phyloP scores from a whole-genome alignment of 23 red algal genomes.

The Agarophyton chilense region DNA sequence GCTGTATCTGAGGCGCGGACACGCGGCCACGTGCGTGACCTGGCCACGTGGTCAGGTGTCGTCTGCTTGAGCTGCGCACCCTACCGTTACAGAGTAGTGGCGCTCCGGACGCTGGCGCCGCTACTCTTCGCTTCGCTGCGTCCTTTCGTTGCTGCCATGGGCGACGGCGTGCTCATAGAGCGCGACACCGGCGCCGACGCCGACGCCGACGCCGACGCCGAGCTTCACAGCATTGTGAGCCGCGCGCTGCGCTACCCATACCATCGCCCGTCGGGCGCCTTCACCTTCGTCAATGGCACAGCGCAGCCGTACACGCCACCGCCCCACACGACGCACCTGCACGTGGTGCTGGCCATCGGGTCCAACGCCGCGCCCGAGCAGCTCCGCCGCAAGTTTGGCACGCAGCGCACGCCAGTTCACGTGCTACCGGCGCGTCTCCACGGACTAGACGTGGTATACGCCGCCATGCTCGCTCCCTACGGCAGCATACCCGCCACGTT shows the following conservation, averaged over 20 bases:
- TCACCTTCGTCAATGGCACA: conserved; percentile 22
- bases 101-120: too few species aligned
- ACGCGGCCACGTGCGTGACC: too few species aligned
- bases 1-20: too few species aligned
- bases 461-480: conserved; percentile 14
- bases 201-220: not conserved
- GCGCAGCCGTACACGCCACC: not conserved
- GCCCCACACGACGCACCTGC: not conserved
- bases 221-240: not conserved
- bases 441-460: conserved; percentile 44
- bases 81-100: too few species aligned
- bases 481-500: conserved; percentile 58
- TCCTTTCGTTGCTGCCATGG: too few species aligned
- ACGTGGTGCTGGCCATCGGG: conserved; percentile 50
- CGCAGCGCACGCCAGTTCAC: not conserved
- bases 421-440: conserved; percentile 4
- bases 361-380: conserved; percentile 64
- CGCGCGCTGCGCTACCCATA: conserved; percentile 52
- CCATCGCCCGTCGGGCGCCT: conserved; percentile 8
- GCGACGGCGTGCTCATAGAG: not conserved
- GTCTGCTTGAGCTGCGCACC: too few species aligned
- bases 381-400: conserved; percentile 52
- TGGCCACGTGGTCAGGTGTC: too few species aligned
- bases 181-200: not conserved
- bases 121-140: too few species aligned